These are phyloP conservation scores for Tetrahymena thermophila DNA, from an alignment of 73 alveolate species.

Conservation along the genomic window DNA sequence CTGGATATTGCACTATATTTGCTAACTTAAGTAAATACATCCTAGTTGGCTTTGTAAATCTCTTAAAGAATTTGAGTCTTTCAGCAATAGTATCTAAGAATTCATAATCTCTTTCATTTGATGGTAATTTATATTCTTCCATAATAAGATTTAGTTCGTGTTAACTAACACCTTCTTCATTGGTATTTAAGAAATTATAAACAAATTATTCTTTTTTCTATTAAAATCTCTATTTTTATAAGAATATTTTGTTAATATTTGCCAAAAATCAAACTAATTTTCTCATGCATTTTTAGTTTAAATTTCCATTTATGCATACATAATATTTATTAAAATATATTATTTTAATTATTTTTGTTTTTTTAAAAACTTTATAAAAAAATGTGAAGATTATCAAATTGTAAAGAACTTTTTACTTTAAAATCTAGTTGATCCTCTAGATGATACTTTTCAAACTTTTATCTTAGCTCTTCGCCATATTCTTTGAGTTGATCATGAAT, in stretches of 20 bases:
- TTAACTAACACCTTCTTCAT: neutral
- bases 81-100: neutral
- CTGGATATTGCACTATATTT: neutral
- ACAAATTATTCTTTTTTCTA: neutral
- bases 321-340: no score
- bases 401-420: neutral
- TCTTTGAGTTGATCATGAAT: neutral
- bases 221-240: neutral
- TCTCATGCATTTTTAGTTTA: no score
- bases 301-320: no score
- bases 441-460: neutral
- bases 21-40: neutral
- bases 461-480: neutral
- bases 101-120: neutral
- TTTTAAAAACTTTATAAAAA: no score
- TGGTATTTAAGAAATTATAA: neutral
- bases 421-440: neutral
- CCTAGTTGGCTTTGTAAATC: neutral
- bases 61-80: neutral
- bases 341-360: no score
- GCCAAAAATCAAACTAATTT: neutral
- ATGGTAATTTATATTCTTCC: neutral
- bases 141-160: neutral
- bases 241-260: neutral
- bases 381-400: no score